A percentile compares a stretch with the other conserved stretches of the same genome.
Conservation (phyloP, 1,284 basidiomycete species). For the Ganoderma boninense region DNA sequence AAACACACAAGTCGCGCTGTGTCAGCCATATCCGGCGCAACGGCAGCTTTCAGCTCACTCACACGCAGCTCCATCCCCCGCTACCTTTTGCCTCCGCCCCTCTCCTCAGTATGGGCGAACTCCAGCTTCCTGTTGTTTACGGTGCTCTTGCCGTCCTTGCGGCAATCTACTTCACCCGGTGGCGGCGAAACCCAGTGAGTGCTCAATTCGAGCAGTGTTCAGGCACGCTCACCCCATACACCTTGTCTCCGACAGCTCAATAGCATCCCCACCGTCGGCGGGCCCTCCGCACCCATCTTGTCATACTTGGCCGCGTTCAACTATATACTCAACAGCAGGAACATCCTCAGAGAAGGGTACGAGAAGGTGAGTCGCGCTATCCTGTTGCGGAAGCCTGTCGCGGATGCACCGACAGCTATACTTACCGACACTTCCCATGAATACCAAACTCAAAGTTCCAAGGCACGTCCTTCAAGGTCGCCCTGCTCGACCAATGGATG, state of each 20-base stretch:
- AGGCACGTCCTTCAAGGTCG: constrained; percentile 42
- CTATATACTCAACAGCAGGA: constrained; percentile 32
- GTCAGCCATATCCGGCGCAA: no score
- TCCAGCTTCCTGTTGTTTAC: neutral
- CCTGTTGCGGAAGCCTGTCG: neutral
- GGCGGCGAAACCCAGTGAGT: constrained; percentile 14
- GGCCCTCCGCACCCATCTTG: constrained; percentile 34
- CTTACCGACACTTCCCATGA: neutral
- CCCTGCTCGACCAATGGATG: constrained; percentile 44
- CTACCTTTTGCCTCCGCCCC: neutral
- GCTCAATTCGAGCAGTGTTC: neutral
- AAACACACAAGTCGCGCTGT: neutral
- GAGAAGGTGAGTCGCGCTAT: constrained; percentile 40
- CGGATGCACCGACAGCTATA: neutral
- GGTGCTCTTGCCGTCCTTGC: neutral
- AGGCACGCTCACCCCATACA: neutral
- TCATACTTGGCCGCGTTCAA: constrained; percentile 38
- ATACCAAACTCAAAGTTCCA: constrained; percentile 35
- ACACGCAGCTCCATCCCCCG: neutral
- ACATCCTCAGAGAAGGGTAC: constrained; percentile 39
- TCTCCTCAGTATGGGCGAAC: neutral
- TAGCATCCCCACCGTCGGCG: constrained; percentile 41
- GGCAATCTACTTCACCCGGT: neutral
- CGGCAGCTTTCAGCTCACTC: neutral
- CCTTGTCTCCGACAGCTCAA: constrained; percentile 18